Evolutionary conservation across 768 basidiomycete genomes (phyloP).

Genomic region (Kwoniella dejecticola): DNA sequence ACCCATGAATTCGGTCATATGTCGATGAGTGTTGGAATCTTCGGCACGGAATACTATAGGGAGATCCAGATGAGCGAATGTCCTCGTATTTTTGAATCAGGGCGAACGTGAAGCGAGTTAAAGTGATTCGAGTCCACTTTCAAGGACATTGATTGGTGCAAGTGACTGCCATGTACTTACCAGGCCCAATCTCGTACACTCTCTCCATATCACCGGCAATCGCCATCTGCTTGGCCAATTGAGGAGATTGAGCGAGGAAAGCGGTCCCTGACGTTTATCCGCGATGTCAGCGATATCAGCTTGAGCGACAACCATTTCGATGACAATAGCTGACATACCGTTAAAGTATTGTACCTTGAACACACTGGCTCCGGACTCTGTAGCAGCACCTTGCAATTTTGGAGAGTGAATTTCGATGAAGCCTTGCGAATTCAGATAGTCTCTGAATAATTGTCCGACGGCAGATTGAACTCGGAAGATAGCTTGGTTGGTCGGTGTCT

Average conservation of each 20-base stretch:
- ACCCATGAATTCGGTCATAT: slow-evolving; percentile 97
- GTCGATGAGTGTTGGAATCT: slow-evolving; percentile 94
- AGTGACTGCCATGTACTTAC: slow-evolving; percentile 25
- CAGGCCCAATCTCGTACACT: slow-evolving; percentile 88
- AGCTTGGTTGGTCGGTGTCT: slow-evolving; percentile 95
- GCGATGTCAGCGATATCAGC: background rate
- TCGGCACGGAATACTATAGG: slow-evolving; percentile 94
- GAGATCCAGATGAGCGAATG: too few relatives aligned
- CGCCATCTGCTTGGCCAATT: slow-evolving; percentile 98
- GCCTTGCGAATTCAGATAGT: slow-evolving; percentile 69
- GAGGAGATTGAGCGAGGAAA: slow-evolving; percentile 93
- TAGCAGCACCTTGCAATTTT: slow-evolving; percentile 94
- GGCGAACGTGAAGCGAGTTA: too few relatives aligned
- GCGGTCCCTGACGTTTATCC: slow-evolving; percentile 70
- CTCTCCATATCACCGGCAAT: slow-evolving; percentile 98
- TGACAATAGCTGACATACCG: slow-evolving; percentile 65
- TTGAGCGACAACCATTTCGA: too few relatives aligned
- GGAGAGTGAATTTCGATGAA: slow-evolving; percentile 97
- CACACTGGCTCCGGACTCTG: slow-evolving; percentile 93
- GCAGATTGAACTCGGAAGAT: slow-evolving; percentile 88
- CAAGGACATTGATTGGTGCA: too few relatives aligned
- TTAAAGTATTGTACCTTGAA: slow-evolving; percentile 99
- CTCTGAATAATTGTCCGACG: slow-evolving; percentile 85
- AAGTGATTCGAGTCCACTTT: too few relatives aligned
- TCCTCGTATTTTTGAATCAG: too few relatives aligned